Conservation (phyloP, 148 eudicot species). For the Fagopyrum esculentum region DNA sequence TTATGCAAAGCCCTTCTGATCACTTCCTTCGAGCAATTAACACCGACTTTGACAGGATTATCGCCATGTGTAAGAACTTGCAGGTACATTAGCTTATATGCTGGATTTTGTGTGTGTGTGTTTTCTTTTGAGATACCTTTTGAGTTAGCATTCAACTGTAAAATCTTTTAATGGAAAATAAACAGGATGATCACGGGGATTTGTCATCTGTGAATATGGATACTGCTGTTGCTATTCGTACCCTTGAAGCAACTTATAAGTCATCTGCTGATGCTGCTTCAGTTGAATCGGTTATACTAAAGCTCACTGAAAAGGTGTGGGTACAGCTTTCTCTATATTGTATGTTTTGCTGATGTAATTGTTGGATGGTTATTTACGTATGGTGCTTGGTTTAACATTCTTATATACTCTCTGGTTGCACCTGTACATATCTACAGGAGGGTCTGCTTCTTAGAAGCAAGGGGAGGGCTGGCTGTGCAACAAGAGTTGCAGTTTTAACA, state of each 20-base stretch:
- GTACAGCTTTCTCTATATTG: neutral
- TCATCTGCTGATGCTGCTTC: constrained; percentile 96
- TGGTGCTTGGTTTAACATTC: neutral
- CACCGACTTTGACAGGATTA: constrained; percentile 92
- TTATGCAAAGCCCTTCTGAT: constrained; percentile 99
- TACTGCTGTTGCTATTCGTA: constrained; percentile 99
- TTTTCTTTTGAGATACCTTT: neutral
- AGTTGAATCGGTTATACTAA: constrained; percentile 80
- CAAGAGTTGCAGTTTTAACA: constrained; percentile 75
- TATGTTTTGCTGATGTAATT: neutral
- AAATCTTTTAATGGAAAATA: constrained; percentile 2
- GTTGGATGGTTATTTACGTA: neutral
- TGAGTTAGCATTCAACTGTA: neutral
- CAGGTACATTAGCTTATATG: constrained; percentile 45
- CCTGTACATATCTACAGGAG: constrained; percentile 42
- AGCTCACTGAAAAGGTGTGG: constrained; percentile 81
- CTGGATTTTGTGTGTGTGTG: neutral
- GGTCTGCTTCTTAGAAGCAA: constrained; percentile 84
- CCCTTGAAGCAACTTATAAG: constrained; percentile 92
- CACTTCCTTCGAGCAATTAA: constrained; percentile 97
- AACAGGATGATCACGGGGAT: constrained; percentile 95
- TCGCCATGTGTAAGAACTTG: constrained; percentile 96
- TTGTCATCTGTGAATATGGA: constrained; percentile 96
- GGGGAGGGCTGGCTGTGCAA: constrained; percentile 70
- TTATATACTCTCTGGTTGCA: neutral